A percentile compares a stretch with the other conserved stretches of the same genome.
Conservation (phyloP, 352 stramenopile species). For the Globisporangium nagaii region DNA sequence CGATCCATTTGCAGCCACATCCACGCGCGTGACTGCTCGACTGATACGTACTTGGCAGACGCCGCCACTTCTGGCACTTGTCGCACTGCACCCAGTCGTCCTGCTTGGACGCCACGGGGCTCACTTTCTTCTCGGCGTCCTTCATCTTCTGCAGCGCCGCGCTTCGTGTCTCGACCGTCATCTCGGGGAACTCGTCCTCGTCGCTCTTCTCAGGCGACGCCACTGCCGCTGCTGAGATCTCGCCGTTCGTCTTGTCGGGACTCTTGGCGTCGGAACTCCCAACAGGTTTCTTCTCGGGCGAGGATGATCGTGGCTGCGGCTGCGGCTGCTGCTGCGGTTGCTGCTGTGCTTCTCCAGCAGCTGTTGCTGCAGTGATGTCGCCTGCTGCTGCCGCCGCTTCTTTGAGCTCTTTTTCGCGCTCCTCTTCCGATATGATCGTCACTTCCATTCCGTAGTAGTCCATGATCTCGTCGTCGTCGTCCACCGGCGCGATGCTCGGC, state of each 20-base stretch:
- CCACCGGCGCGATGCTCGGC: constrained; percentile 52
- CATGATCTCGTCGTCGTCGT: constrained; percentile 69
- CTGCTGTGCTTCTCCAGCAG: not conserved
- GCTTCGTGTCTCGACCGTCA: constrained; percentile 53
- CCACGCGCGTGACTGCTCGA: no score
- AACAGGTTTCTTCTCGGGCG: constrained; percentile 12
- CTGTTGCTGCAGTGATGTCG: no score
- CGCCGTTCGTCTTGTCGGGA: constrained; percentile 10
- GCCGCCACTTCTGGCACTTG: constrained; percentile 83
- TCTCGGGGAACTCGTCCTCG: constrained; percentile 14
- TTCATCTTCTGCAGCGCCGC: constrained; percentile 44
- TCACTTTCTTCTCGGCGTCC: constrained; percentile 35
- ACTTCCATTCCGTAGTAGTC: constrained; percentile 77
- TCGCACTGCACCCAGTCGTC: constrained; percentile 85
- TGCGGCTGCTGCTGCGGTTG: no score
- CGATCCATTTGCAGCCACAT: no score
- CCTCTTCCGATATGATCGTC: constrained; percentile 61
- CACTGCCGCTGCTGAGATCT: not conserved
- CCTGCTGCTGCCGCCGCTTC: not conserved
- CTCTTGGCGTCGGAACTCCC: constrained; percentile 8
- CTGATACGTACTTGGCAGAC: constrained; percentile 55
- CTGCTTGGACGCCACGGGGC: constrained; percentile 59
- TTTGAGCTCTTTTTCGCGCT: constrained; percentile 15
- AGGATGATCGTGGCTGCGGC: no score
- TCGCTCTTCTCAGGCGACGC: constrained; percentile 10